Base-by-base conservation (phyloP, 2,329 filamentous ascomycete genomes). In the Fonsecaea nubica region DNA sequence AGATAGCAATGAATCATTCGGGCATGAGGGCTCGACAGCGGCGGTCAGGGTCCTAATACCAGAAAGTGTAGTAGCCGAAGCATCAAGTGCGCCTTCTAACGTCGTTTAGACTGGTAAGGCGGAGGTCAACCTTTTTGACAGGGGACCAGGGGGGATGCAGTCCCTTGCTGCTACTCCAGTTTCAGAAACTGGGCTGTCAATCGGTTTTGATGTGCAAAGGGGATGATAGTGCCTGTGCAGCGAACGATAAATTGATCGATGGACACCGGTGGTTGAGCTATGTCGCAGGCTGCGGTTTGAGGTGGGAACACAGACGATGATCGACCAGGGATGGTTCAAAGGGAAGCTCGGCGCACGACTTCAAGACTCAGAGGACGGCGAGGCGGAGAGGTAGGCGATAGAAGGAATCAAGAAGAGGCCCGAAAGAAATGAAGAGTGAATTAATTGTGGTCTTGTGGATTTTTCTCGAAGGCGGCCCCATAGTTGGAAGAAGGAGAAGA, bases 31-130 rank as follows among this genome's bases (percentile, higher is more conserved):
- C 52, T 32, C 12, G 33, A 48, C 48, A 52, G 40, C 40, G 38
- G 61, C 55, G 54, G 64, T 59, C 64, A 63, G 54, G 58, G 59
- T 66, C 56, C 64, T 65, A 65, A 60, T 65, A 65, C 50, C 32
- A 53, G 30, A 56, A 25, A 48, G 42, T 18, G 58, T 53, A 55
- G 54, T 57, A 65, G 58, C 63, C 58, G 52, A 57, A 65, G 52
- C 63, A 54, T 58, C 45, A 52, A 50, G 63, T 42, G 32, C 10
- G 56, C 32, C 45, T 50, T 56, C 60, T 62, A 62, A 50, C 52
- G 30, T 45, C n/a, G 35, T 61, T 42, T 65, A 65, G 63, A 60
- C 48, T 59, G 50, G 50, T 63, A 66, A 52, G 64, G 64, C 64
- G 64, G 64, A 66, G 64, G 52, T 60, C 33, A 56, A 52, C 33